These are phyloP conservation scores for Neurospora crassa DNA, from an alignment of 2,329 filamentous ascomycete genomes.

Conservation along the genomic window DNA sequence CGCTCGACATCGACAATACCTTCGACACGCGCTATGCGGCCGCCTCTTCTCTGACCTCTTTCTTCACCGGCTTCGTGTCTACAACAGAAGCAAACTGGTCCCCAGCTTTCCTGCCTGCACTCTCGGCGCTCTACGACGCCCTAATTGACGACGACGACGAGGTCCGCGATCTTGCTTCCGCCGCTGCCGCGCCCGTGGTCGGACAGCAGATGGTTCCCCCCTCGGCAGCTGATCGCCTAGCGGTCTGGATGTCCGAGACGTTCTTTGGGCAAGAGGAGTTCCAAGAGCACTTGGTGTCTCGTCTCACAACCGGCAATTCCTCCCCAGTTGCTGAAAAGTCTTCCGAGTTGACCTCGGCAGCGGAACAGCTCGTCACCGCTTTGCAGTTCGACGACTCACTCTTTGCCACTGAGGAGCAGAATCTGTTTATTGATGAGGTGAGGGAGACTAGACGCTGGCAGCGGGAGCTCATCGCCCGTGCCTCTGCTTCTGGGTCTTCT, in stretches of 20 bases:
- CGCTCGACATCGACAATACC: conserved; percentile 24
- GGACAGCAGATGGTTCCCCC: conserved; percentile 33
- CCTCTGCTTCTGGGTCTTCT: background rate
- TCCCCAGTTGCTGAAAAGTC: conserved; percentile 2
- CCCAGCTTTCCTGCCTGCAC: conserved; percentile 39
- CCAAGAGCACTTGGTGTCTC: conserved; percentile 28
- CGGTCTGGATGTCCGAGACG: conserved; percentile 29
- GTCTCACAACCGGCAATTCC: conserved; percentile 26
- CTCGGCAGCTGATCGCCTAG: conserved; percentile 36
- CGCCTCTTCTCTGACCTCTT: conserved; percentile 42
- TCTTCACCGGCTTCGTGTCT: conserved; percentile 28
- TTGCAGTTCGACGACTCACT: conserved; percentile 55
- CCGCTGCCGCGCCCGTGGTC: conserved; percentile 37
- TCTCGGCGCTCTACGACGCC: conserved; percentile 62
- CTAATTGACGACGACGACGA: conserved; percentile 91
- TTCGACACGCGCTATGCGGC: conserved; percentile 58
- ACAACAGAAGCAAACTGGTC: conserved; percentile 12
- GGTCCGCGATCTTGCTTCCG: conserved; percentile 57
- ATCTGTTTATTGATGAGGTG: conserved; percentile 81
- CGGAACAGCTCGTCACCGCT: conserved; percentile 32
- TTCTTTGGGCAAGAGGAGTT: conserved; percentile 31
- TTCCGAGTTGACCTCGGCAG: conserved; percentile 22
- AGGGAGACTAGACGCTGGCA: conserved; percentile 64
- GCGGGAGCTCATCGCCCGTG: conserved; percentile 20
- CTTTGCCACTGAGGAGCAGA: conserved; percentile 86